A percentile compares a stretch with the other conserved stretches of the same genome.
Evolutionary conservation across 1,139 yeast species (phyloP).

Genomic region (Geotrichum macrosporum): DNA sequence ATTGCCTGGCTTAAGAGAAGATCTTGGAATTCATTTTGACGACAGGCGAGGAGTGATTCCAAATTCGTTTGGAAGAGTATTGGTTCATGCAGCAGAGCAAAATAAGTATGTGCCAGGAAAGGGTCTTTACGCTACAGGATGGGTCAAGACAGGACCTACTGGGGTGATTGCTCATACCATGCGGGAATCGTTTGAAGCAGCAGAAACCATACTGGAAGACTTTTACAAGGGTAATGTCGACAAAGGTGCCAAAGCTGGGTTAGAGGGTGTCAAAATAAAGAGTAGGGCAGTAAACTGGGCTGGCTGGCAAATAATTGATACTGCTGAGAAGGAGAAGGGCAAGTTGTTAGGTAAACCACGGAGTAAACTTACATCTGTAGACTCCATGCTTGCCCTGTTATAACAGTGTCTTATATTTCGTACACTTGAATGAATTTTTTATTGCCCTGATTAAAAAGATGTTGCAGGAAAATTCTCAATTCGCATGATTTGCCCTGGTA

Average conservation of each 20-base stretch:
- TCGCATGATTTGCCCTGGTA: too few relatives aligned
- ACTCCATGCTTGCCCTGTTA: constrained; percentile 46
- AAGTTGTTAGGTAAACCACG: constrained; percentile 48
- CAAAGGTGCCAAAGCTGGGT: constrained; percentile 31
- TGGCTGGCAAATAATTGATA: constrained; percentile 64
- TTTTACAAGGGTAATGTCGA: constrained; percentile 24
- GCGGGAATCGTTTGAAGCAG: constrained; percentile 77
- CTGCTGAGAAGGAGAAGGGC: constrained; percentile 52
- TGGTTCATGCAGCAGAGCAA: constrained; percentile 23
- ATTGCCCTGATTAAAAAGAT: too few relatives aligned
- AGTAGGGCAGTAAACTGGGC: constrained; percentile 54
- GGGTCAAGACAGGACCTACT: constrained; percentile 85
- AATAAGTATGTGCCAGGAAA: constrained; percentile 26
- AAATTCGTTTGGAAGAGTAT: constrained; percentile 58
- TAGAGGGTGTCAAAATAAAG: constrained; percentile 38
- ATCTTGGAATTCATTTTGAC: constrained; percentile 53
- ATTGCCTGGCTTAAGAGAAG: constrained; percentile 49
- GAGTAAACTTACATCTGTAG: constrained; percentile 50
- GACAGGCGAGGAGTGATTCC: constrained; percentile 48
- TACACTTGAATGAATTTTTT: too few relatives aligned
- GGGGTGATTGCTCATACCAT: constrained; percentile 93
- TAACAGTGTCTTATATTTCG: not conserved
- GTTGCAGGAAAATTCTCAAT: too few relatives aligned
- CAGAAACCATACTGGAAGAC: constrained; percentile 59
- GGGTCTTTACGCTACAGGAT: constrained; percentile 80